A percentile compares a stretch with the other conserved stretches of the same genome.
Conservation (phyloP, 495 filamentous ascomycete genomes). For the Aspergillus saccharolyticus region DNA sequence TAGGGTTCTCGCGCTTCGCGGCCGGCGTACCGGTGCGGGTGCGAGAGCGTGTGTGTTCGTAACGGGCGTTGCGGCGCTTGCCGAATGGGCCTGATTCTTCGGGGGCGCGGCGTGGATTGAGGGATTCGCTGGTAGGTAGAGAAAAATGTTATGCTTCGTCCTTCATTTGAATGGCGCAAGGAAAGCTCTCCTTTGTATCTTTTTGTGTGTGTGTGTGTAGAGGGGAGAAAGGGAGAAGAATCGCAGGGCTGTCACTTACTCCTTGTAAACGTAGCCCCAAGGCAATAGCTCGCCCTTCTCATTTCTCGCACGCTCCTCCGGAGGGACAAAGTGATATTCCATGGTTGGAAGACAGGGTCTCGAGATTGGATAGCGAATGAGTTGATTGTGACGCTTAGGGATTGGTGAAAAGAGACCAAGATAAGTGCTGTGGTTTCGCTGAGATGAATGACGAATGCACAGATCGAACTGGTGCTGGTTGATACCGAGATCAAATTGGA, state of each 20-base stretch:
- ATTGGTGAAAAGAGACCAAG: too few species aligned
- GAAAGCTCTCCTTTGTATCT: too few species aligned
- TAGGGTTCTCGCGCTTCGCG: slow-evolving; percentile 51
- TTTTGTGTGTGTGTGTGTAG: too few species aligned
- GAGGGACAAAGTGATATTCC: slow-evolving; percentile 65
- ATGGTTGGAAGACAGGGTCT: too few species aligned
- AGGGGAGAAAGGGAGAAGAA: too few species aligned
- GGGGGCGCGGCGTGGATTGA: slow-evolving; percentile 46
- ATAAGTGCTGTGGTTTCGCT: too few species aligned
- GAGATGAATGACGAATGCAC: too few species aligned
- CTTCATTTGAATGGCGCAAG: too few species aligned
- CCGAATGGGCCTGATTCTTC: slow-evolving; percentile 64
- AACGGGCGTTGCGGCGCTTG: slow-evolving; percentile 46
- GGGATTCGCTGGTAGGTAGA: slow-evolving; percentile 36
- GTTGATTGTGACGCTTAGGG: background rate
- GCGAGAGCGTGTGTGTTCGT: slow-evolving; percentile 46
- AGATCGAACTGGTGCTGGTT: too few species aligned
- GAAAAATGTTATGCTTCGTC: too few species aligned
- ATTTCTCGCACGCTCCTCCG: slow-evolving; percentile 57
- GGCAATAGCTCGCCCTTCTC: slow-evolving; percentile 54
- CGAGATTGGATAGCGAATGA: too few species aligned
- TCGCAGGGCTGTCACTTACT: slow-evolving; percentile 35
- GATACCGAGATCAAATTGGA: too few species aligned
- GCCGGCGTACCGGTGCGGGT: slow-evolving; percentile 57
- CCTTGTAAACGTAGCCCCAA: slow-evolving; percentile 58